These are phyloP conservation scores for Aspergillus brasiliensis DNA, from an alignment of 2,329 filamentous ascomycete genomes.

Conservation along the genomic window DNA sequence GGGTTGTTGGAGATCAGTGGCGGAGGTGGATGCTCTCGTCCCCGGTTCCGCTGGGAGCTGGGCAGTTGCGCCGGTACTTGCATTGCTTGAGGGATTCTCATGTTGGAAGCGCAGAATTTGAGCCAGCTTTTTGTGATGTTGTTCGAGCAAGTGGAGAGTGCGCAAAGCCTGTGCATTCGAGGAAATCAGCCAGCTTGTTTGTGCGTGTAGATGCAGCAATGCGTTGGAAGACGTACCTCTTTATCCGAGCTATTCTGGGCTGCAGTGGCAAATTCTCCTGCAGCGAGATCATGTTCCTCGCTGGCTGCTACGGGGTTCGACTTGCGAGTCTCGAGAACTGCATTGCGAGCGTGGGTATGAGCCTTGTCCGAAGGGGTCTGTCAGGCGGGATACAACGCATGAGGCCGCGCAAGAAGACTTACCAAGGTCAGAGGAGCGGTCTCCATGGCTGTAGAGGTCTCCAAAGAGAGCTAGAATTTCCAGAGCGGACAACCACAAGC, in stretches of 20 bases:
- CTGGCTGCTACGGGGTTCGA: conserved; percentile 77
- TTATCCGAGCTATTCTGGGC: conserved; percentile 68
- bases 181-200: background rate
- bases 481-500: background rate
- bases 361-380: conserved; percentile 56
- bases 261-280: conserved; percentile 83
- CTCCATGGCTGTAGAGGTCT: conserved; percentile 58
- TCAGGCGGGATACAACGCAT: conserved; percentile 3
- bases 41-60: conserved; percentile 22
- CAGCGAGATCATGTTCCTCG: conserved; percentile 84
- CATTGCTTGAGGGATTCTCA: conserved; percentile 48
- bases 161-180: conserved; percentile 70
- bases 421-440: conserved; percentile 68
- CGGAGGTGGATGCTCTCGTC: conserved; percentile 26
- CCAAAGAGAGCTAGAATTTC: background rate
- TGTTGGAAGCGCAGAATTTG: conserved; percentile 74
- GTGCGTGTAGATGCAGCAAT: background rate
- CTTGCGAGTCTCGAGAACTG: conserved; percentile 69
- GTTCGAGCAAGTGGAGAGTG: conserved; percentile 80
- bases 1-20: conserved; percentile 39
- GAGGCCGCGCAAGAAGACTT: conserved; percentile 8
- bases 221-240: conserved; percentile 48
- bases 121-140: conserved; percentile 82
- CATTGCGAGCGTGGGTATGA: conserved; percentile 85
- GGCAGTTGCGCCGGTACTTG: conserved; percentile 17